phyloP scores from a whole-genome alignment of 129 eudicot genomes.

The Flaveria trinervia region DNA sequence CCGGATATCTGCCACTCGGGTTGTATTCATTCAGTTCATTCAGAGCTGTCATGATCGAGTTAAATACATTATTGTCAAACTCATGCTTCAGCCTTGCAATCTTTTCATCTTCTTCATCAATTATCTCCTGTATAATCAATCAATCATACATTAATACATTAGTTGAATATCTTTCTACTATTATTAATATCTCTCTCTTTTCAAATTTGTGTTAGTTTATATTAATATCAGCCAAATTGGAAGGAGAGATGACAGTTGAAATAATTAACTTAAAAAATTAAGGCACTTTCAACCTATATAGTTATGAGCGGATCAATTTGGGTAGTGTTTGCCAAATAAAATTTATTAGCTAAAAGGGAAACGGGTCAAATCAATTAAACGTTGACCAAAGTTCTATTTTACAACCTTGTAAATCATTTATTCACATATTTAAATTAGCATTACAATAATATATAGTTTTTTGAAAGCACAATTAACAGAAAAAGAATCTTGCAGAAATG shows the following conservation, averaged over 20 bases:
- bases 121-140: slow-evolving; percentile 36
- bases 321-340: not conserved
- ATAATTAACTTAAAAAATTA: not conserved
- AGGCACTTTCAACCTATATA: too few species aligned
- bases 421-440: too few species aligned
- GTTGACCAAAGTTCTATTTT: not conserved
- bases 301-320: not conserved
- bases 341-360: not conserved
- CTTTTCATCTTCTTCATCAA: slow-evolving; percentile 46
- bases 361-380: not conserved
- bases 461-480: too few species aligned
- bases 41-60: slow-evolving; percentile 44
- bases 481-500: not conserved
- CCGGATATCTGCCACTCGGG: slow-evolving; percentile 54
- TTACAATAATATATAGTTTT: not conserved
- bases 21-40: slow-evolving; percentile 48
- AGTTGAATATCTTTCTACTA: not conserved
- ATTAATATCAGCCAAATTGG: not conserved
- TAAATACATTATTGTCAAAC: slow-evolving; percentile 23
- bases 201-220: not conserved
- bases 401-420: too few species aligned
- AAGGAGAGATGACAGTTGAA: not conserved
- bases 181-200: not conserved
- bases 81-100: slow-evolving; percentile 28
- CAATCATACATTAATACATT: not conserved